phyloP scores from a whole-genome alignment of 805 yeast genomes.

The Hermanozyma aechmeae region DNA sequence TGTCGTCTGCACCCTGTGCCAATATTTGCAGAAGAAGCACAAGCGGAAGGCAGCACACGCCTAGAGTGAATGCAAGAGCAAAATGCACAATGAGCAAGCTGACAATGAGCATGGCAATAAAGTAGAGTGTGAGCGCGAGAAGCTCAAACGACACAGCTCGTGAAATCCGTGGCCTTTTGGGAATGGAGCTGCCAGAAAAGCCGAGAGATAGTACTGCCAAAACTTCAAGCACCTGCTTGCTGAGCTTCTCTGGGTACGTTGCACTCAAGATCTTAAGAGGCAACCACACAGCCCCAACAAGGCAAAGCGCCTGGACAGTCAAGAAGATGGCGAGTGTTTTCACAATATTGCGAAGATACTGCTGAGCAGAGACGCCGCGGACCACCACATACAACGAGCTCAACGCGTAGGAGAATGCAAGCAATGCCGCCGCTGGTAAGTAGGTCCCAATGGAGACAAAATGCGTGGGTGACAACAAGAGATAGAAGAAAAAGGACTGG shows the following conservation, averaged over 20 bases:
- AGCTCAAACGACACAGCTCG: conserved; percentile 9
- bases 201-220: too few species aligned
- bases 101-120: conserved; percentile 59
- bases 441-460: conserved; percentile 94
- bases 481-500: conserved; percentile 90
- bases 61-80: conserved; percentile 65
- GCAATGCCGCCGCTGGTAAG: conserved; percentile 71
- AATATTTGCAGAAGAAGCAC: too few species aligned
- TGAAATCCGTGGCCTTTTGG: not conserved
- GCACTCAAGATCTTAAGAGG: conserved; percentile 15
- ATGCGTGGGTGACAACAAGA: conserved; percentile 63
- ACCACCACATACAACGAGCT: conserved; percentile 53
- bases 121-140: conserved; percentile 41
- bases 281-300: conserved; percentile 14
- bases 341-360: conserved; percentile 14
- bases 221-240: too few species aligned
- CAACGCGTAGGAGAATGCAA: conserved; percentile 60
- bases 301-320: conserved; percentile 15
- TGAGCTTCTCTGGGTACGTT: too few species aligned
- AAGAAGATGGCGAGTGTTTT: conserved; percentile 18
- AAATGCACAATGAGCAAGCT: conserved; percentile 77
- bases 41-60: conserved; percentile 66
- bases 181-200: too few species aligned
- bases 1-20: too few species aligned
- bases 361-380: conserved; percentile 24